Conservation (phyloP, 2,329 filamentous ascomycete species). For the Periconia sp. region DNA sequence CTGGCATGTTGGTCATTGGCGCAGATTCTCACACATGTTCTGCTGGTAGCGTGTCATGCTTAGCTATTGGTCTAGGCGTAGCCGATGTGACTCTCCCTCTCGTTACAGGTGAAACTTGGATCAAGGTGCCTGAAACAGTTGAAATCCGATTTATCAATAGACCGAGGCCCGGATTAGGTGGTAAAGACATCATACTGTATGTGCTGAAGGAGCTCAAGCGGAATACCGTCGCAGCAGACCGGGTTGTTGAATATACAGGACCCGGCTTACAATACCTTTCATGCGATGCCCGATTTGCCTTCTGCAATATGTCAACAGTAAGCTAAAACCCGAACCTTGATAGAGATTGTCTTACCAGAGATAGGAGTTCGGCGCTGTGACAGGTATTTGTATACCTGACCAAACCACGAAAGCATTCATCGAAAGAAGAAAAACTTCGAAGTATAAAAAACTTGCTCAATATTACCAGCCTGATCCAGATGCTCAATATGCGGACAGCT, state of each 20-base stretch:
- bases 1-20: conserved; percentile 52
- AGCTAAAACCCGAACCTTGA: conserved; percentile 8
- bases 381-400: conserved; percentile 52
- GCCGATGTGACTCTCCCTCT: conserved; percentile 55
- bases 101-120: conserved; percentile 56
- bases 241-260: conserved; percentile 55
- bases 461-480: conserved; percentile 51
- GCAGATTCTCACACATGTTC: conserved; percentile 57
- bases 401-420: conserved; percentile 45
- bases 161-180: conserved; percentile 47
- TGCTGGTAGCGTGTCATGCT: conserved; percentile 48
- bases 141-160: conserved; percentile 49
- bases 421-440: conserved; percentile 36
- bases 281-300: conserved; percentile 54
- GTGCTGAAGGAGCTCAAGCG: conserved; percentile 52
- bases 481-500: conserved; percentile 46
- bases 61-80: conserved; percentile 55
- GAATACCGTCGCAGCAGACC: conserved; percentile 54
- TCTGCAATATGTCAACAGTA: conserved; percentile 55
- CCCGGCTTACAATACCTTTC: conserved; percentile 48
- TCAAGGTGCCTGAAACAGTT: conserved; percentile 53
- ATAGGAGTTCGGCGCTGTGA: conserved; percentile 53
- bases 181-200: conserved; percentile 56
- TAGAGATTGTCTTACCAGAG: conserved; percentile 1
- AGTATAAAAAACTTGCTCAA: conserved; percentile 40